Base-by-base conservation (phyloP, 148 eudicot species). In the Hydrangea macrophylla region DNA sequence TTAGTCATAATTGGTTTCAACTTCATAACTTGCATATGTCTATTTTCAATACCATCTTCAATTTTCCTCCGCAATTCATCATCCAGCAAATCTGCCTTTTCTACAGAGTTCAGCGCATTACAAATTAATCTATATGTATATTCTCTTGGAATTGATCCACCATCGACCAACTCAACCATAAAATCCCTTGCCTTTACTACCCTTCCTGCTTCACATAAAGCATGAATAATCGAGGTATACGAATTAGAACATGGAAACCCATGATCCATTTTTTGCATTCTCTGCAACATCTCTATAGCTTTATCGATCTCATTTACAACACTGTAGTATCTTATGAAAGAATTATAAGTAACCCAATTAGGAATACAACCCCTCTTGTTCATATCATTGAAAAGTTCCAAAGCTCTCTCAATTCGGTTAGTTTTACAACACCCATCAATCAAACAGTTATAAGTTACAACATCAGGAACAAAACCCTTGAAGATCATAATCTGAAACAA, bases 401-500 rank as follows among this genome's bases (percentile, higher is more conserved):
- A 32, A 30, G 96, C 96, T 75, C 92, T 81, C 67, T 76, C 92
- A 48, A 92, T 84, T 79, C 98, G 79, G 62, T 84, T 73, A 24
- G 93, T 92, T 78, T 92, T 92, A 75, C 98, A 90, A 77, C 94
- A 92, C 23, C 96, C 94, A 66, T 90, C 87, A 53, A 90, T 92
- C 82, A 92, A 81, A 55, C 88, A 81, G 51, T 92, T 92, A 63
- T 90, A 92, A 9, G 98, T 90, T 33, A 92, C 93, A 70, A 90
- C 86, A 81, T 92, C 96, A 22, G 96, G 98, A 31, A 62, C 78
- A 70, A 87, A 89, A n/a, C 98, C 98, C 65, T 86, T 85, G 51
- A 84, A 90, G 25, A 92, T 39, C 96, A 92, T 86, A 28, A 79
- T 20, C 33, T 90, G 76, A 59, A 92, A 90, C 73, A 92, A 70